phyloP scores from a whole-genome alignment of 2,329 filamentous ascomycete genomes.

The Fusarium sp. region DNA sequence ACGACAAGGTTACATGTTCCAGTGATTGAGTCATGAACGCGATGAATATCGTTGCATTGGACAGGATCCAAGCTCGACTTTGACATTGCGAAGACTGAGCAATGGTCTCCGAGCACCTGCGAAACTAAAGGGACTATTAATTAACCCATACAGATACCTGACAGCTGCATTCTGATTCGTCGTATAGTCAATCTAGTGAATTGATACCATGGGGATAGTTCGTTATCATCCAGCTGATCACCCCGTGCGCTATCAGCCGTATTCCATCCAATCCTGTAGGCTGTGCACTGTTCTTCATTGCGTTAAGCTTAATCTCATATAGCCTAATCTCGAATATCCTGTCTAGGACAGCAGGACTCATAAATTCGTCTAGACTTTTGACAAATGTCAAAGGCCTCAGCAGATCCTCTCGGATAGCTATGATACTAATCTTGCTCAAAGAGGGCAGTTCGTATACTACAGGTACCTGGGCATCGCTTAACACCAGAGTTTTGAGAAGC shows the following conservation, averaged over 20 bases:
- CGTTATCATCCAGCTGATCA: neutral
- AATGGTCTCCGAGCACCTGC: fast-evolving
- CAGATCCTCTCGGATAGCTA: no score
- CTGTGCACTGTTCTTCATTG: neutral
- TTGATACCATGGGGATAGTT: neutral
- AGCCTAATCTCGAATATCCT: neutral
- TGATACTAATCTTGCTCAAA: no score
- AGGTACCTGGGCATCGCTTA: no score
- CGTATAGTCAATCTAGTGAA: neutral
- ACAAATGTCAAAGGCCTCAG: neutral
- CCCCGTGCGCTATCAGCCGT: no score
- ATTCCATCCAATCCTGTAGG: neutral
- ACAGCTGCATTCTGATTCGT: neutral
- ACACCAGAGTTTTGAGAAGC: no score
- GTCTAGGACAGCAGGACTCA: no score
- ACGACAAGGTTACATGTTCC: neutral
- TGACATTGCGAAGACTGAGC: neutral
- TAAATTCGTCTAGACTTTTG: neutral
- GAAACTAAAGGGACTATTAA: neutral
- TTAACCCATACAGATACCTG: neutral
- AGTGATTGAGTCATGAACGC: neutral
- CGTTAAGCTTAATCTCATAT: neutral
- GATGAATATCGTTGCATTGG: neutral
- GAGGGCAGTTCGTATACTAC: no score
- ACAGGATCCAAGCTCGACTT: neutral